These are phyloP conservation scores for Aspergillus jensenii DNA, from an alignment of 2,329 filamentous ascomycete species.

Conservation along the genomic window DNA sequence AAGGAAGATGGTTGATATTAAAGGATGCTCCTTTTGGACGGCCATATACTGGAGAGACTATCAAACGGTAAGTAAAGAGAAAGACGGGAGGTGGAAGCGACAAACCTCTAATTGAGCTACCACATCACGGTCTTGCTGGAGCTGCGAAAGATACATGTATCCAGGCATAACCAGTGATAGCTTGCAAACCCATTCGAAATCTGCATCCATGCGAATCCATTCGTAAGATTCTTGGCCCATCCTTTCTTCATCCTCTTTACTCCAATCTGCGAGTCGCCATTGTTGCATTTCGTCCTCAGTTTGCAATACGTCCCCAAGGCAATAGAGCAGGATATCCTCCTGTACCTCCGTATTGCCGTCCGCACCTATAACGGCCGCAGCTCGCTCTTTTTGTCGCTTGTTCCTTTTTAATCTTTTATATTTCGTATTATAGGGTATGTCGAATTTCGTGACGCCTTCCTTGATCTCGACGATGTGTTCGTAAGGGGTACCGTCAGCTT, in stretches of 20 bases:
- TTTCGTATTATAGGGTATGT: slow-evolving; percentile 98
- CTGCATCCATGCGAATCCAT: slow-evolving; percentile 96
- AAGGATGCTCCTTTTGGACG: slow-evolving; percentile 66
- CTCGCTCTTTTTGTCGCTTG: slow-evolving; percentile 75
- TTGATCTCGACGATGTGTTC: slow-evolving; percentile 97
- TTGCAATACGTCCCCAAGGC: slow-evolving; percentile 86
- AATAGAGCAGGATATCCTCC: slow-evolving; percentile 84
- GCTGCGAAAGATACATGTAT: slow-evolving; percentile 97
- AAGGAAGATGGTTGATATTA: slow-evolving; percentile 85
- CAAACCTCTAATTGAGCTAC: slow-evolving; percentile 71
- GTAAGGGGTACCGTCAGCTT: slow-evolving; percentile 96
- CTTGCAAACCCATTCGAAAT: slow-evolving; percentile 95
- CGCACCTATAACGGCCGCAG: slow-evolving; percentile 61
- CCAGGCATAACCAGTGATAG: slow-evolving; percentile 80
- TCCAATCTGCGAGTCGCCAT: slow-evolving; percentile 89
- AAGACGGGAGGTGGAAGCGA: neutral
- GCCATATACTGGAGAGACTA: slow-evolving; percentile 72
- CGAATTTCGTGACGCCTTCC: slow-evolving; percentile 78
- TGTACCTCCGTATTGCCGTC: slow-evolving; percentile 65
- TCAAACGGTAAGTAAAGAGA: neutral
- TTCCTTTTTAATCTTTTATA: slow-evolving; percentile 96
- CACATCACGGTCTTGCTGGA: slow-evolving; percentile 95
- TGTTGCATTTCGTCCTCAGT: slow-evolving; percentile 75
- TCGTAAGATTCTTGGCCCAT: slow-evolving; percentile 98
- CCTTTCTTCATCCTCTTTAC: slow-evolving; percentile 77